Percentiles rank a stretch among this genome's conserved stretches.
These are phyloP conservation scores for Mortierella antarctica DNA, from an alignment of 192 early-diverging fungal species.

Conservation along the genomic window DNA sequence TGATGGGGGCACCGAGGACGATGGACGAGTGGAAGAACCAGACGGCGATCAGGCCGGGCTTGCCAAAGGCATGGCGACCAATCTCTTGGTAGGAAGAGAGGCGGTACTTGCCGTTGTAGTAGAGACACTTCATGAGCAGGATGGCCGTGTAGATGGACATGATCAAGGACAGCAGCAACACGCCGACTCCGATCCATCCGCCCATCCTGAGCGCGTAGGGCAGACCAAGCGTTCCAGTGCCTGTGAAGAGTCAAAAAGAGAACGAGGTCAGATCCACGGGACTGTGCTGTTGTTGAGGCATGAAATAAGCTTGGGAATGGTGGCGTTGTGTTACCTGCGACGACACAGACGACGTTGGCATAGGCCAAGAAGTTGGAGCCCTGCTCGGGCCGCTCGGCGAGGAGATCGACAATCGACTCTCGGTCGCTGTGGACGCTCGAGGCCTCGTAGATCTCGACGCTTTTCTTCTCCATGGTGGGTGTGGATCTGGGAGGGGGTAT, in stretches of 20 bases:
- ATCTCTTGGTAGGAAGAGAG: conserved; percentile 73
- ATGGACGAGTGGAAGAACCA: conserved; percentile 74
- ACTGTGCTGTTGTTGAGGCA: background rate
- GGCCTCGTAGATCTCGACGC: conserved; percentile 23
- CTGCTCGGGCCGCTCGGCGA: conserved; percentile 48
- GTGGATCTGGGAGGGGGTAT: background rate
- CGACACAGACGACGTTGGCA: conserved; percentile 78
- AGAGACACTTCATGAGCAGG: conserved; percentile 79
- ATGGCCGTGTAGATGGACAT: conserved; percentile 79
- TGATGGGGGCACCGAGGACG: conserved; percentile 73
- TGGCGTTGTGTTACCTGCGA: conserved; percentile 65
- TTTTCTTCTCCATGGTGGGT: conserved; percentile 21
- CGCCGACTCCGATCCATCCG: conserved; percentile 81
- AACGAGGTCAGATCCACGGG: background rate
- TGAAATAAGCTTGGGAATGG: background rate
- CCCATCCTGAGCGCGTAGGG: conserved; percentile 81
- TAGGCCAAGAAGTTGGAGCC: conserved; percentile 66
- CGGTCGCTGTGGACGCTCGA: conserved; percentile 26
- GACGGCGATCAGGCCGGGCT: conserved; percentile 67
- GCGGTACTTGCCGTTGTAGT: conserved; percentile 71
- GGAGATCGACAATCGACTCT: conserved; percentile 35
- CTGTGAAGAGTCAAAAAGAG: conserved; percentile 29
- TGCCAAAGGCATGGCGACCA: conserved; percentile 79
- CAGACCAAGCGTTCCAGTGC: conserved; percentile 85
- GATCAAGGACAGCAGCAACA: conserved; percentile 75